phyloP scores from a whole-genome alignment of 2,329 filamentous ascomycete genomes.

The Kalmusia sp. region DNA sequence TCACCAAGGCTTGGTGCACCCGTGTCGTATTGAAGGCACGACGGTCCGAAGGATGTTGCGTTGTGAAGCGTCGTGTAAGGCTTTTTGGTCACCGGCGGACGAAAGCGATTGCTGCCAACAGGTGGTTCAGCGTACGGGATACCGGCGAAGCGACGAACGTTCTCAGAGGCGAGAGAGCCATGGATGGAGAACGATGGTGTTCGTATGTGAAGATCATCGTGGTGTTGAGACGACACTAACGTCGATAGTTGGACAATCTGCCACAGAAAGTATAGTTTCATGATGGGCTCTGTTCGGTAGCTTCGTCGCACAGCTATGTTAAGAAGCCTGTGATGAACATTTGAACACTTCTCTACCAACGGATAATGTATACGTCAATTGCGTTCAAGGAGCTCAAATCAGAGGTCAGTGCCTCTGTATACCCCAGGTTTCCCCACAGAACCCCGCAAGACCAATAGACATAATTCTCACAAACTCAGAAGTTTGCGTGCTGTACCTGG shows the following conservation, averaged over 20 bases:
- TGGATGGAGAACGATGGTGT: neutral
- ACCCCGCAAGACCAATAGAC: too few species aligned
- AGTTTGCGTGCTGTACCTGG: too few species aligned
- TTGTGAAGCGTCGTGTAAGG: neutral
- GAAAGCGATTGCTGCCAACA: neutral
- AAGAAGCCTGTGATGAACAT: too few species aligned
- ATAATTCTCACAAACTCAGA: too few species aligned
- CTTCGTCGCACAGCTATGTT: too few species aligned
- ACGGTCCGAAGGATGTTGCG: neutral
- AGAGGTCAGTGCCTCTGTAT: too few species aligned
- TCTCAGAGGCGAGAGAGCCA: neutral
- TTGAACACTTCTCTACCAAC: too few species aligned
- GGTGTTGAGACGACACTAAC: neutral
- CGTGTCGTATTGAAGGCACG: conserved; percentile 1
- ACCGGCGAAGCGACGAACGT: neutral
- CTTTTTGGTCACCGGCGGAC: neutral
- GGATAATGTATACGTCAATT: too few species aligned
- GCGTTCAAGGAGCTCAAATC: too few species aligned
- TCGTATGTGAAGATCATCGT: neutral
- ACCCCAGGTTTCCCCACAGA: too few species aligned
- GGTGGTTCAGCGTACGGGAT: neutral
- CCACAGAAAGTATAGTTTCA: neutral
- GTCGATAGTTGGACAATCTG: neutral
- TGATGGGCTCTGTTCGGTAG: too few species aligned
- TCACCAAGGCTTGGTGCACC: neutral